Conservation (phyloP, 202 grass and related monocot genomes). For the Eragrostis tef region DNA sequence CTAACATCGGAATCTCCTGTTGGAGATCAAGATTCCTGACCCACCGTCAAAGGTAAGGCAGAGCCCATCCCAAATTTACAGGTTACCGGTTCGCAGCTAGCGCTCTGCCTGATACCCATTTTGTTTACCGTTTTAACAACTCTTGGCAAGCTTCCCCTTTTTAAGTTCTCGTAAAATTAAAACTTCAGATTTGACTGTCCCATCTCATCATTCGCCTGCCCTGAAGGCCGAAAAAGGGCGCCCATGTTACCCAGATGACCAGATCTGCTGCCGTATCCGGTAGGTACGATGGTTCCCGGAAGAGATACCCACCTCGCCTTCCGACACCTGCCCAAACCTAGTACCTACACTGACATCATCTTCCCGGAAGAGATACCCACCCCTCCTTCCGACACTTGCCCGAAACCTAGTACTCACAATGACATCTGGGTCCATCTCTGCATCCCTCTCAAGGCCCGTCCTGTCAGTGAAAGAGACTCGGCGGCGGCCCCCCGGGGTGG, state of each 20-base stretch:
- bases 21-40: not conserved
- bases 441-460: not conserved
- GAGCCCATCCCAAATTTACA: not conserved
- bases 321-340: too few relatives aligned
- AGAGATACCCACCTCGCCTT: not conserved
- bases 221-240: not conserved
- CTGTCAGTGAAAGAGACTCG: not conserved
- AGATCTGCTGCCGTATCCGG: slow-evolving; percentile 23
- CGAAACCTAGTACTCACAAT: too few relatives aligned
- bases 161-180: too few relatives aligned
- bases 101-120: not conserved
- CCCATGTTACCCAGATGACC: slow-evolving; percentile 32
- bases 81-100: not conserved
- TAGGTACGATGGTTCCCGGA: slow-evolving; percentile 25
- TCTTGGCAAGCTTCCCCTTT: too few relatives aligned
- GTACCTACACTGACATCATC: not conserved
- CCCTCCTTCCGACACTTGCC: too few relatives aligned
- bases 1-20: not conserved
- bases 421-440: not conserved
- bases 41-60: not conserved
- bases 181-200: too few relatives aligned
- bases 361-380: too few relatives aligned
- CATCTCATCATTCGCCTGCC: not conserved
- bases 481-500: not conserved
- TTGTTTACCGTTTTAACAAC: not conserved